Conservation (phyloP, 140 eudicot species). For the Stevia rebaudiana region DNA sequence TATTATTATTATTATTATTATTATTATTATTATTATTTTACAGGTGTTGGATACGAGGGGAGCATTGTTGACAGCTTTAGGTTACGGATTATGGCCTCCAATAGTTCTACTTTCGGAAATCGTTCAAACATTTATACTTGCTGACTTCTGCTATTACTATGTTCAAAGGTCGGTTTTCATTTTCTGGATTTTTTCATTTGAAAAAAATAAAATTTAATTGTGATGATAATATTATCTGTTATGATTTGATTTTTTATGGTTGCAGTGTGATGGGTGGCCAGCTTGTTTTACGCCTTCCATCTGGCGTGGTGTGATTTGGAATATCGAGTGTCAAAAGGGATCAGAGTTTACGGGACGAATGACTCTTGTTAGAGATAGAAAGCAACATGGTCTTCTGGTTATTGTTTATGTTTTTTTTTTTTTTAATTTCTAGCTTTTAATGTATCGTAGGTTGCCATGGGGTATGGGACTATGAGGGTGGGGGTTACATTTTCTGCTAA, state of each 20-base stretch:
- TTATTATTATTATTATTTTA: neutral
- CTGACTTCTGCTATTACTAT: conserved; percentile 62
- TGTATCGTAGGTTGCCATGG: neutral
- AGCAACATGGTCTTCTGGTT: conserved; percentile 7
- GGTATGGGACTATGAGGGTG: conserved; percentile 16
- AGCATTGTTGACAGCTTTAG: conserved; percentile 49
- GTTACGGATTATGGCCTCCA: conserved; percentile 56
- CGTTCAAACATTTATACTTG: conserved; percentile 56
- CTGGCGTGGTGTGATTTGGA: conserved; percentile 37
- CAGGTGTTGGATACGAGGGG: conserved; percentile 59
- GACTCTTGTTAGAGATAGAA: conserved; percentile 22
- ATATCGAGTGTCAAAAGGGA: neutral
- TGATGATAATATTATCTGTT: neutral
- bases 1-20: no score
- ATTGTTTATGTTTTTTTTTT: neutral
- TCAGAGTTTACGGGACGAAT: conserved; percentile 13
- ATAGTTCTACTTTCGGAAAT: conserved; percentile 62
- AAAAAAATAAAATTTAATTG: neutral
- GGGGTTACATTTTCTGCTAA: neutral
- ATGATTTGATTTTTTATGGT: neutral
- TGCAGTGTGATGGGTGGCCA: conserved; percentile 63
- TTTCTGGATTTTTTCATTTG: no score
- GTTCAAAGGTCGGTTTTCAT: conserved; percentile 37
- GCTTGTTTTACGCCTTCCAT: conserved; percentile 55
- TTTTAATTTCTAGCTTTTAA: no score